Conservation (phyloP, 129 eudicot species). For the Pseudognaphalium luteoalbum region DNA sequence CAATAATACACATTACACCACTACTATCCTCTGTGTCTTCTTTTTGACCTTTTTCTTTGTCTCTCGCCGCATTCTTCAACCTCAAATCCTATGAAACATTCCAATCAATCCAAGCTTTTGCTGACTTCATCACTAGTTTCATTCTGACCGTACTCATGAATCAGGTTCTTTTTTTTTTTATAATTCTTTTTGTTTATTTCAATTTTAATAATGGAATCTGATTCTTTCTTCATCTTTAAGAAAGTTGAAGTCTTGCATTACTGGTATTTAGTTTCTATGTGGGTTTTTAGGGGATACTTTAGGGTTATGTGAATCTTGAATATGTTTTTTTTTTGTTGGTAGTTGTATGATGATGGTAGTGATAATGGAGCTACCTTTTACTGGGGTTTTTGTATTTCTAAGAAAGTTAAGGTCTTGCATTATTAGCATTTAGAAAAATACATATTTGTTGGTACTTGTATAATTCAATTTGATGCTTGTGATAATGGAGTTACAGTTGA, state of each 20-base stretch:
- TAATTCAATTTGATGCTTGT: background rate
- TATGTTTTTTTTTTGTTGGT: background rate
- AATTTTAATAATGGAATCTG: constrained; percentile 7
- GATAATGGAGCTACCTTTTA: background rate
- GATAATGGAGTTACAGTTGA: background rate
- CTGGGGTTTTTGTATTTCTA: too few relatives aligned
- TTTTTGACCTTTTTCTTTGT: background rate
- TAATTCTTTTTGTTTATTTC: background rate
- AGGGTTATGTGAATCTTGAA: constrained; percentile 8
- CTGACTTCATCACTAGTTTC: background rate
- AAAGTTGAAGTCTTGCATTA: background rate
- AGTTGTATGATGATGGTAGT: background rate
- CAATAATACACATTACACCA: constrained; percentile 25
- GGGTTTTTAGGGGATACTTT: background rate
- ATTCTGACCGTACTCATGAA: constrained; percentile 25
- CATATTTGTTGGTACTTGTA: background rate
- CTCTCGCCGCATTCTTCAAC: background rate
- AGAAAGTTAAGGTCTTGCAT: too few relatives aligned
- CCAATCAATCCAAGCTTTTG: constrained; percentile 13
- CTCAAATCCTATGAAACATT: background rate
- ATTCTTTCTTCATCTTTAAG: background rate
- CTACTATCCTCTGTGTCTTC: too few relatives aligned
- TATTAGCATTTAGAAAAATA: background rate
- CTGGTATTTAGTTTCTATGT: background rate
- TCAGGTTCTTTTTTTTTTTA: constrained; percentile 26